Percentiles rank a stretch among this genome's conserved stretches.
phyloP scores from a whole-genome alignment of 2,329 filamentous ascomycete species.

The Fusarium sp. region DNA sequence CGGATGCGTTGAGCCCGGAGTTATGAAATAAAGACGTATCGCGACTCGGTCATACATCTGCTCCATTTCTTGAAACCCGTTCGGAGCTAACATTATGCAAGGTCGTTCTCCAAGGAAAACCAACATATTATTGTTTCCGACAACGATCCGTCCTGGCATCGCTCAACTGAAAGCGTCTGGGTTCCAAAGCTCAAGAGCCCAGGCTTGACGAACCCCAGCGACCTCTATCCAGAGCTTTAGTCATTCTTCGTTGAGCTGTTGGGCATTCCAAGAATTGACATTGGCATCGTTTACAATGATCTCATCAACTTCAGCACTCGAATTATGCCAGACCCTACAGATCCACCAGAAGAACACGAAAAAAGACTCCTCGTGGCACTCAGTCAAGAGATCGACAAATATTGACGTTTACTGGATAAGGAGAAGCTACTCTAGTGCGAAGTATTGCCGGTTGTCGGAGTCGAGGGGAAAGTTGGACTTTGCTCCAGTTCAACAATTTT shows the following conservation, averaged over 20 bases:
- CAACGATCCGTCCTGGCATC: slow-evolving; percentile 6
- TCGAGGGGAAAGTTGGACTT: neutral
- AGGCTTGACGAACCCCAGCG: slow-evolving; percentile 5
- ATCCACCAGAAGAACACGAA: neutral
- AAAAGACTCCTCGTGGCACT: slow-evolving; percentile 13
- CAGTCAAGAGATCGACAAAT: neutral
- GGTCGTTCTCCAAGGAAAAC: neutral
- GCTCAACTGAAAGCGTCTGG: slow-evolving; percentile 18
- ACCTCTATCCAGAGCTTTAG: slow-evolving; percentile 19
- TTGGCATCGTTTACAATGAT: slow-evolving; percentile 12
- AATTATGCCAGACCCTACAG: neutral
- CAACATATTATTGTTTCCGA: neutral
- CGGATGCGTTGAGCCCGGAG: slow-evolving; percentile 1
- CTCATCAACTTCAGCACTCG: slow-evolving; percentile 1
- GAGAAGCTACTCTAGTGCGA: neutral
- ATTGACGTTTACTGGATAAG: slow-evolving; percentile 6
- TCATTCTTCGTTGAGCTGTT: slow-evolving; percentile 21
- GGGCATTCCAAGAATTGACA: neutral
- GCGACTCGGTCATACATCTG: slow-evolving; percentile 4
- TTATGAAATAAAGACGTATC: slow-evolving; percentile 1
- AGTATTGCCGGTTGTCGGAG: slow-evolving; percentile 7
- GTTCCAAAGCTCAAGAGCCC: neutral
- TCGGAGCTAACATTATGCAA: neutral
- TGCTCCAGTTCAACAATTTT: slow-evolving; percentile 11
- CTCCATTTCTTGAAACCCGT: neutral